These are phyloP conservation scores for Aspergillus brunneoviolaceus DNA, from an alignment of 2,329 filamentous ascomycete genomes.

Conservation along the genomic window DNA sequence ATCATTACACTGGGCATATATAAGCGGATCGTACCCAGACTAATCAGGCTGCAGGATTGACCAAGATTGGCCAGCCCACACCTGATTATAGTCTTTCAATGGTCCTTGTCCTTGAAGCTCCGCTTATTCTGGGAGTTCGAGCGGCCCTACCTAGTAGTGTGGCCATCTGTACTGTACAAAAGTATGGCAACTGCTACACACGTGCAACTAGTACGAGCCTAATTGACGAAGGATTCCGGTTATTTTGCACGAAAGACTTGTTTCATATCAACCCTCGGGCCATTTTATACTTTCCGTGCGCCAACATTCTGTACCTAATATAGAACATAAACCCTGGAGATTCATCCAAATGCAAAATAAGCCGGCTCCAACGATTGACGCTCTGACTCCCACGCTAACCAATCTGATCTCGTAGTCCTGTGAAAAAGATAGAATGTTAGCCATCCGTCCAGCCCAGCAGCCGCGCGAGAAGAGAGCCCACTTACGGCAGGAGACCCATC, in stretches of 20 bases:
- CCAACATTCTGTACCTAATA: neutral
- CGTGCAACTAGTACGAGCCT: too few relatives aligned
- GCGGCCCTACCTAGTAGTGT: too few relatives aligned
- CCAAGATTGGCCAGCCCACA: too few relatives aligned
- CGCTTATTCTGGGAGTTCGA: too few relatives aligned
- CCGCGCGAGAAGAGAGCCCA: slow-evolving; percentile 23
- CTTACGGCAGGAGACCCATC: slow-evolving; percentile 91
- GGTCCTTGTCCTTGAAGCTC: too few relatives aligned
- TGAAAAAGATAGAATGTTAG: slow-evolving; percentile 4
- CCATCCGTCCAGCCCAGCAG: neutral
- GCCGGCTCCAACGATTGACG: slow-evolving; percentile 67
- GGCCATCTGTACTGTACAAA: too few relatives aligned
- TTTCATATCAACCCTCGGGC: neutral
- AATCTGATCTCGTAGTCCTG: slow-evolving; percentile 92
- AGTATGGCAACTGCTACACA: too few relatives aligned
- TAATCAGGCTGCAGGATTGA: too few relatives aligned
- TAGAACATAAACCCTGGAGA: neutral
- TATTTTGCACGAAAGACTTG: neutral
- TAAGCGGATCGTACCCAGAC: too few relatives aligned
- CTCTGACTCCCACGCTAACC: slow-evolving; percentile 90
- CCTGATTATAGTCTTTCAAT: too few relatives aligned
- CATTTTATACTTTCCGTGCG: neutral
- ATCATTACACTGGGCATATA: too few relatives aligned
- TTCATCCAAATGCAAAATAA: slow-evolving; percentile 56
- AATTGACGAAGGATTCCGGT: neutral